Percentiles rank a stretch among this genome's conserved stretches.
Evolutionary conservation across 2,329 filamentous ascomycete genomes (phyloP).

Genomic region (Monosporascus sp.): DNA sequence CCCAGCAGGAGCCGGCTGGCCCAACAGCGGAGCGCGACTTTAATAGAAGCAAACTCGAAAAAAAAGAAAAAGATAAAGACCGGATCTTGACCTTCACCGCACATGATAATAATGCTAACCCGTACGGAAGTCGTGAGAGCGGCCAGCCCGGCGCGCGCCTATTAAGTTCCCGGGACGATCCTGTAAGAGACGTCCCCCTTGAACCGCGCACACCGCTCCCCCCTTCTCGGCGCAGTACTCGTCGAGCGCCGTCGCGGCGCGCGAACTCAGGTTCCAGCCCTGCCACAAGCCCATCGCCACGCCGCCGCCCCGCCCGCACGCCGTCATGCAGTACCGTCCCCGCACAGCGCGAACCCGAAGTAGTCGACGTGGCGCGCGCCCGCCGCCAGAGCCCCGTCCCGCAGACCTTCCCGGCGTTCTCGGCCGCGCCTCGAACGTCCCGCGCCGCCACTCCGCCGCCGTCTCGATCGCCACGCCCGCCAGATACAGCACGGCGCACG

Average conservation of each 20-base stretch:
- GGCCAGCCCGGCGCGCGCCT: not conserved
- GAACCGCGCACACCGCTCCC: conserved; percentile 34
- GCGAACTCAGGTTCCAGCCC: conserved; percentile 25
- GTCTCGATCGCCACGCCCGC: no score
- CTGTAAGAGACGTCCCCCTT: conserved; percentile 32
- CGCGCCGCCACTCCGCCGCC: conserved; percentile 53
- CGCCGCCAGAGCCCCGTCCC: conserved; percentile 32
- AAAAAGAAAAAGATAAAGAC: no score
- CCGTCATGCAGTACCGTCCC: conserved; percentile 28
- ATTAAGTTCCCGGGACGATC: conserved; percentile 34
- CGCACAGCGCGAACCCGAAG: conserved; percentile 30
- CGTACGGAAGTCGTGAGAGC: no score
- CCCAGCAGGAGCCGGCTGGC: not conserved
- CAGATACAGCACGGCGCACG: no score
- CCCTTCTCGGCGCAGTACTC: conserved; percentile 32
- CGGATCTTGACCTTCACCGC: not conserved
- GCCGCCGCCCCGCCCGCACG: conserved; percentile 31
- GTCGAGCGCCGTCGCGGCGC: conserved; percentile 29
- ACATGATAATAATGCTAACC: no score
- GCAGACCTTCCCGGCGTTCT: conserved; percentile 34
- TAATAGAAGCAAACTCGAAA: no score
- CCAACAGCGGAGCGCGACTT: no score
- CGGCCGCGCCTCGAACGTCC: conserved; percentile 32
- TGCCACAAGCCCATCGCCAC: conserved; percentile 23
- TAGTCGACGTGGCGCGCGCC: conserved; percentile 38